Evolutionary conservation across 495 filamentous ascomycete genomes (phyloP).

Genomic region (Penicillium samsonianum): DNA sequence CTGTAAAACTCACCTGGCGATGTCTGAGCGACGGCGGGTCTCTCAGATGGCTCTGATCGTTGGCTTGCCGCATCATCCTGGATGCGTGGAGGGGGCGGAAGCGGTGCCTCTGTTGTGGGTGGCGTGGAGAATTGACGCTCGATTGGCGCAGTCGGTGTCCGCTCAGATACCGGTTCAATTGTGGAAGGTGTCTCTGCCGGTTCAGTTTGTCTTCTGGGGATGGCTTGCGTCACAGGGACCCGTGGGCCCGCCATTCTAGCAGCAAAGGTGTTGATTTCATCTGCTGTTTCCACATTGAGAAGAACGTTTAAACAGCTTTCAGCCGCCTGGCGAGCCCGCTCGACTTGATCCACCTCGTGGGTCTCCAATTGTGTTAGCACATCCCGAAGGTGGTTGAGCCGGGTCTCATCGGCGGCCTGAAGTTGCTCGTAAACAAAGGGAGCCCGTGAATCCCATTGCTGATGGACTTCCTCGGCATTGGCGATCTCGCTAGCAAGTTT

Average conservation of each 20-base stretch:
- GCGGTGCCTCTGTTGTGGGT: constrained; percentile 21
- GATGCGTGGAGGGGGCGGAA: constrained; percentile 45
- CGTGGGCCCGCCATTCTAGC: constrained; percentile 46
- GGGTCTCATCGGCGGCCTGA: constrained; percentile 84
- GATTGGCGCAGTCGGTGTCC: constrained; percentile 22
- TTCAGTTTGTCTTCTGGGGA: constrained; percentile 22
- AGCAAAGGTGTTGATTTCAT: constrained; percentile 88
- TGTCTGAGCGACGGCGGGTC: constrained; percentile 35
- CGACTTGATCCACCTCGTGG: constrained; percentile 86
- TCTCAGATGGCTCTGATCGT: constrained; percentile 52
- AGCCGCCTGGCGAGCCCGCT: constrained; percentile 70
- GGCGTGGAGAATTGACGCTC: constrained; percentile 17
- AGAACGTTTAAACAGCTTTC: constrained; percentile 82
- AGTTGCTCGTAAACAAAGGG: constrained; percentile 95
- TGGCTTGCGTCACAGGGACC: constrained; percentile 15
- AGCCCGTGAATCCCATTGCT: constrained; percentile 93
- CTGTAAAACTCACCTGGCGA: constrained; percentile 44
- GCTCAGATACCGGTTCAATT: constrained; percentile 4
- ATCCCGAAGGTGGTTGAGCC: constrained; percentile 90
- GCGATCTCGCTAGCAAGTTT: constrained; percentile 76
- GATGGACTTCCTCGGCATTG: constrained; percentile 71
- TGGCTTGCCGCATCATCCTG: constrained; percentile 63
- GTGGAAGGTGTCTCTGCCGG: constrained; percentile 22
- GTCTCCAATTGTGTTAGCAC: constrained; percentile 91
- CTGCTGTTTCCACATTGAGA: constrained; percentile 81